Evolutionary conservation across 2,329 filamentous ascomycete species (phyloP).

Genomic region (Knoxdaviesia capensis): DNA sequence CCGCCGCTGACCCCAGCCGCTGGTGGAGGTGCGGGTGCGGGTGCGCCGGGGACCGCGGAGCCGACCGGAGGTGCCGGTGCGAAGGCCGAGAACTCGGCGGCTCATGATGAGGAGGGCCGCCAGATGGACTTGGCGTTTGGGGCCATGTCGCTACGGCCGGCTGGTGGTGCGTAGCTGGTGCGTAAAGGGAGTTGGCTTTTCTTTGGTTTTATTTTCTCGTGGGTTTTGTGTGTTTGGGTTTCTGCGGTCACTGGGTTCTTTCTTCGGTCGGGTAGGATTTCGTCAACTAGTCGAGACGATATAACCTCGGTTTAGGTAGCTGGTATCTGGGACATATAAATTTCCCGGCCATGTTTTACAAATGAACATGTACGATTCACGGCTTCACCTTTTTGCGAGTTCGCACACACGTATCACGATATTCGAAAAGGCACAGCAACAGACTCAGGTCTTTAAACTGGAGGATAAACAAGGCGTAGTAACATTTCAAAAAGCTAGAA

Average conservation of each 20-base stretch:
- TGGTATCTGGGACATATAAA: too few relatives aligned
- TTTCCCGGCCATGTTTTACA: too few relatives aligned
- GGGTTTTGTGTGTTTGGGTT: background rate
- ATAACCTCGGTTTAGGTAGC: too few relatives aligned
- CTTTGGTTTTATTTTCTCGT: background rate
- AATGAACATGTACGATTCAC: too few relatives aligned
- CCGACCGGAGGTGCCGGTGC: background rate
- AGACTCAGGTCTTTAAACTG: too few relatives aligned
- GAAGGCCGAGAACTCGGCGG: background rate
- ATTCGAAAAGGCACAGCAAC: too few relatives aligned
- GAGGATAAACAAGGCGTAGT: too few relatives aligned
- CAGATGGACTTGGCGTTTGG: slow-evolving; percentile 39
- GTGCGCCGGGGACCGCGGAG: slow-evolving; percentile 4
- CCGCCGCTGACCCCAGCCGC: slow-evolving; percentile 7
- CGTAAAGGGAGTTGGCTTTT: background rate
- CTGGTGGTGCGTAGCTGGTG: background rate
- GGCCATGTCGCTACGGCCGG: slow-evolving; percentile 15
- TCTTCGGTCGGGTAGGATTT: too few relatives aligned
- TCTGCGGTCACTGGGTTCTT: background rate
- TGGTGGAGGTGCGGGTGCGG: slow-evolving; percentile 12
- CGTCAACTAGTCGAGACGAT: too few relatives aligned
- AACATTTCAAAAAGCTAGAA: too few relatives aligned
- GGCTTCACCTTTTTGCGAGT: too few relatives aligned
- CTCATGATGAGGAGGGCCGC: slow-evolving; percentile 28
- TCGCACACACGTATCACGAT: too few relatives aligned